These are phyloP conservation scores for Neonectria sp. DNA, from an alignment of 2,329 filamentous ascomycete species.

Conservation along the genomic window DNA sequence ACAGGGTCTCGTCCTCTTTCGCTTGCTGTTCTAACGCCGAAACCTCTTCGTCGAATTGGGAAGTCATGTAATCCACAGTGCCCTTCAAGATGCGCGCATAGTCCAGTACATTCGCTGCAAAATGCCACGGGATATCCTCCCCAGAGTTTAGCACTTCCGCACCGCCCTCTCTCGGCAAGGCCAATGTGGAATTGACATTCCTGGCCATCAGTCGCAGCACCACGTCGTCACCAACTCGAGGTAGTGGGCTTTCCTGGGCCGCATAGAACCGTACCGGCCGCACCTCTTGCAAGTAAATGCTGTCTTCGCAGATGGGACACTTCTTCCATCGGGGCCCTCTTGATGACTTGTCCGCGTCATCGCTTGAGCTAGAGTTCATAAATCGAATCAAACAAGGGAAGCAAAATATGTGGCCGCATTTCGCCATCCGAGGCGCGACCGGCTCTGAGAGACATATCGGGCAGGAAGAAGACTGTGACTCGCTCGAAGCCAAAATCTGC, in stretches of 20 bases:
- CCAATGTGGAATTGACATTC: constrained; percentile 85
- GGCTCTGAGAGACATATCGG: constrained; percentile 96
- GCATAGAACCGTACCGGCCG: constrained; percentile 92
- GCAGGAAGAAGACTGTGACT: constrained; percentile 90
- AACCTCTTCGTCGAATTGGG: constrained; percentile 86
- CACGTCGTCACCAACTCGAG: constrained; percentile 89
- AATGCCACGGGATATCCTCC: constrained; percentile 93
- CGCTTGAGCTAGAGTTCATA: constrained; percentile 86
- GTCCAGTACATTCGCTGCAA: constrained; percentile 92
- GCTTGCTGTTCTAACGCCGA: constrained; percentile 81
- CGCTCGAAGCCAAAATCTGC: constrained; percentile 90
- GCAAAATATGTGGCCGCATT: constrained; percentile 97
- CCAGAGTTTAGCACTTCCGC: constrained; percentile 77
- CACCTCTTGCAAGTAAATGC: constrained; percentile 91
- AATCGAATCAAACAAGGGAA: constrained; percentile 93
- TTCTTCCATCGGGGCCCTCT: constrained; percentile 90
- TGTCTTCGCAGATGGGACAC: constrained; percentile 96
- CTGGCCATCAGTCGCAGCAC: constrained; percentile 89
- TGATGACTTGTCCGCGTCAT: constrained; percentile 76
- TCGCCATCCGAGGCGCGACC: constrained; percentile 95
- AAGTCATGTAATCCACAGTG: constrained; percentile 87
- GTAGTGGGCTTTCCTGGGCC: constrained; percentile 87
- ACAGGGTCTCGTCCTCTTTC: constrained; percentile 91
- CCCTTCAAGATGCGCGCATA: constrained; percentile 97
- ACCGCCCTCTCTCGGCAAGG: constrained; percentile 85